These are phyloP conservation scores for Darksidea phi DNA, from an alignment of 495 filamentous ascomycete genomes.

Conservation along the genomic window DNA sequence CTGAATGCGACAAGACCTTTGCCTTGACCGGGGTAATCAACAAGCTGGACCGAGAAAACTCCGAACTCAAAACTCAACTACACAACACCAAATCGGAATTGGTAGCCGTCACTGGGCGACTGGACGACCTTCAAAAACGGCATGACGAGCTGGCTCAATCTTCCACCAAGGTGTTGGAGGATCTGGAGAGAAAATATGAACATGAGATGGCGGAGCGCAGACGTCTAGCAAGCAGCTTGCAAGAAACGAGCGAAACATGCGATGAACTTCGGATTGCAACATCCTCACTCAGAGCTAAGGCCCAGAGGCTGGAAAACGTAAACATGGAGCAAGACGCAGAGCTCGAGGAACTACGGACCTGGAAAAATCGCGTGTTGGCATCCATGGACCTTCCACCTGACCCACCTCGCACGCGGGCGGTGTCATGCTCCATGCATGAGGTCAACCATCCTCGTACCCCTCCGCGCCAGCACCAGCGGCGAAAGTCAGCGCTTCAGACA, in stretches of 20 bases:
- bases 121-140: neutral
- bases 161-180: conserved; percentile 12
- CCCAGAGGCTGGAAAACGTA: conserved; percentile 19
- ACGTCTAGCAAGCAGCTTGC: too few species aligned
- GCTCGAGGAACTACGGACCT: conserved; percentile 42
- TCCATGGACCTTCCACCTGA: conserved; percentile 9
- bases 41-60: neutral
- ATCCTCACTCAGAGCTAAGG: conserved; percentile 6
- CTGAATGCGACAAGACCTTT: conserved; percentile 1
- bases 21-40: conserved; percentile 6
- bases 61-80: conserved; percentile 2
- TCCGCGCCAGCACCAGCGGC: conserved; percentile 14
- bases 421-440: neutral
- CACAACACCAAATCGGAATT: conserved; percentile 5
- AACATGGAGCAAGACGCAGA: conserved; percentile 40
- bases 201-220: conserved; percentile 9
- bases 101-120: neutral
- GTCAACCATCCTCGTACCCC: neutral
- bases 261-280: neutral
- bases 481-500: conserved; percentile 10
- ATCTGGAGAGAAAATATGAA: conserved; percentile 15
- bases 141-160: conserved; percentile 10
- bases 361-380: conserved; percentile 4
- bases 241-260: too few species aligned
- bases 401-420: neutral